Percentiles rank a stretch among this genome's conserved stretches.
Evolutionary conservation across 2,329 filamentous ascomycete species (phyloP).

Genomic region (Pseudogymnoascus sp.): DNA sequence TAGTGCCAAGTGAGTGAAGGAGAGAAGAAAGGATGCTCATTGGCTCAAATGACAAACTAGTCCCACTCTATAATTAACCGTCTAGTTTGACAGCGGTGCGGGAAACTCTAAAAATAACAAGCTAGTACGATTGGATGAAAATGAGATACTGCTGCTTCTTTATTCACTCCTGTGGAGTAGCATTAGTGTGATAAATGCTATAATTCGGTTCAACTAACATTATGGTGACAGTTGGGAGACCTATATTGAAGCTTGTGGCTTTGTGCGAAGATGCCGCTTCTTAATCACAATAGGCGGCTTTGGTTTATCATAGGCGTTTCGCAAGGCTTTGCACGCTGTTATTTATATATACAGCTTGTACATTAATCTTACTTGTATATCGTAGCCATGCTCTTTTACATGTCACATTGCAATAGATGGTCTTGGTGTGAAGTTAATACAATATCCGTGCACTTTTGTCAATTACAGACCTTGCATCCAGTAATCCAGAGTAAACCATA

Average conservation of each 20-base stretch:
- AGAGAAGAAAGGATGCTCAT: background rate
- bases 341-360: background rate
- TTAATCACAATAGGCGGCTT: background rate
- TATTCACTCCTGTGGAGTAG: background rate
- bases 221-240: background rate
- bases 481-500: background rate
- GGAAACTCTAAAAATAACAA: background rate
- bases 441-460: background rate
- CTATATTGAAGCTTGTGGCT: background rate
- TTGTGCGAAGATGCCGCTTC: background rate
- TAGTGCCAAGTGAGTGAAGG: no score
- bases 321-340: no score
- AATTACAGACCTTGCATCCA: background rate
- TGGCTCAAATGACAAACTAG: background rate
- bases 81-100: background rate
- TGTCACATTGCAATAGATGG: background rate
- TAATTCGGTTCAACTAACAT: background rate
- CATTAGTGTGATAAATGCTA: background rate
- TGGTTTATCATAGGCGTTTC: background rate
- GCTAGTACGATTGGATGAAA: background rate
- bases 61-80: background rate
- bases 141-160: background rate
- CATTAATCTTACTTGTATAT: background rate
- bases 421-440: background rate
- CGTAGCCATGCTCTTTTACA: background rate